These are phyloP conservation scores for Limonium bicolor DNA, from an alignment of 148 eudicot species.

Conservation along the genomic window DNA sequence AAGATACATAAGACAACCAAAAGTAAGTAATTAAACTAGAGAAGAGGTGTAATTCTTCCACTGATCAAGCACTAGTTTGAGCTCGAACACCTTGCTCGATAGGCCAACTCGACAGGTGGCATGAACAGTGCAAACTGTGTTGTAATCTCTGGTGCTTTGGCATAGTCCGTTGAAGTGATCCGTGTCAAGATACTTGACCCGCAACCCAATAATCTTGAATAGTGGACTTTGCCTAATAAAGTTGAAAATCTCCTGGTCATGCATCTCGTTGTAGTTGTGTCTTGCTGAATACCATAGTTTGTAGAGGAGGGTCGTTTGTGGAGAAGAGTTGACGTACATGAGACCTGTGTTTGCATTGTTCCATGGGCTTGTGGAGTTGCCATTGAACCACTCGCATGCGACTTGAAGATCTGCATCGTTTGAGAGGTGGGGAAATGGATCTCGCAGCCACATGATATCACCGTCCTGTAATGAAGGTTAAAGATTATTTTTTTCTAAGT, in stretches of 20 bases:
- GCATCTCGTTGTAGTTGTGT: conserved; percentile 11
- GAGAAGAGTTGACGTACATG: conserved; percentile 28
- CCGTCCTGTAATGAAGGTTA: too few species aligned
- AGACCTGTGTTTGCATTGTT: conserved; percentile 31
- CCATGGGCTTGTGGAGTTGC: conserved; percentile 7
- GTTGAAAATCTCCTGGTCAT: conserved; percentile 50
- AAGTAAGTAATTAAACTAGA: too few species aligned
- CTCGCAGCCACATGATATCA: conserved; percentile 52
- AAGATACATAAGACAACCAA: too few species aligned
- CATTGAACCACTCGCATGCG: conserved; percentile 28
- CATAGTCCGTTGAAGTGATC: conserved; percentile 47
- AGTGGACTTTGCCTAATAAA: conserved; percentile 16
- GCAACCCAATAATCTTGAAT: conserved; percentile 16
- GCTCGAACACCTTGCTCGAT: conserved; percentile 28
- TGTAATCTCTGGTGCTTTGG: conserved; percentile 29
- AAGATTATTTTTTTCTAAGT: too few species aligned
- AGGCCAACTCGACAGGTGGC: conserved; percentile 59
- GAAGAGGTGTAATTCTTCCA: conserved; percentile 31
- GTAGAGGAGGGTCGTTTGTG: conserved; percentile 24
- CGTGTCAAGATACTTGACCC: conserved; percentile 30
- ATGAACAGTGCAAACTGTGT: conserved; percentile 50
- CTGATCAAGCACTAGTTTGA: conserved; percentile 29
- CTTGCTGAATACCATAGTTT: conserved; percentile 26
- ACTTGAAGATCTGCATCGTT: conserved; percentile 35
- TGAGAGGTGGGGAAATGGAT: conserved; percentile 33